Evolutionary conservation across 371 early-diverging fungal genomes (phyloP).

Genomic region (Mucor racemosus): DNA sequence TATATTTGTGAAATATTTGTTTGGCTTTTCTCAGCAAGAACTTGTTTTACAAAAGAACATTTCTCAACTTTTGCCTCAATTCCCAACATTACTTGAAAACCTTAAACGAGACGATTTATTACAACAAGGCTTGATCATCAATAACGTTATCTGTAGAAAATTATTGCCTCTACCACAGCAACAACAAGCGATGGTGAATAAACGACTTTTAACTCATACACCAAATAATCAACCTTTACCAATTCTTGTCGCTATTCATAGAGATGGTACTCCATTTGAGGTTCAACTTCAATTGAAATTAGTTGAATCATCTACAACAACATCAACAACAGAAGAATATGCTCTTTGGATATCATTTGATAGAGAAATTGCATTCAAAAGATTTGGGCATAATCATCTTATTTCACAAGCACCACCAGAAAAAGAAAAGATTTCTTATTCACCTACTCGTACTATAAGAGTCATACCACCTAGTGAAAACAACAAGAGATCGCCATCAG

Average conservation of each 20-base stretch:
- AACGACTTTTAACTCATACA: conserved; percentile 33
- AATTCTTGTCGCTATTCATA: conserved; percentile 63
- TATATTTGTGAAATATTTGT: conserved; percentile 69
- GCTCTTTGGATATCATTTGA: conserved; percentile 77
- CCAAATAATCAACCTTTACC: conserved; percentile 51
- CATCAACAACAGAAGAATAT: conserved; percentile 49
- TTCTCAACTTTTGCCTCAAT: conserved; percentile 66
- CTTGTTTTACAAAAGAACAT: conserved; percentile 52
- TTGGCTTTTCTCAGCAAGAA: conserved; percentile 64
- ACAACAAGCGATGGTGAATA: conserved; percentile 8
- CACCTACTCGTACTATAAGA: background rate
- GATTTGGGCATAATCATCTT: conserved; percentile 39
- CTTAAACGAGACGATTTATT: conserved; percentile 40
- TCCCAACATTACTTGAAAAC: conserved; percentile 53
- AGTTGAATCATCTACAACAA: conserved; percentile 24
- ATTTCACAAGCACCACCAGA: conserved; percentile 10
- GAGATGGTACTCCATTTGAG: conserved; percentile 66
- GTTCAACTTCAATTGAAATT: conserved; percentile 69
- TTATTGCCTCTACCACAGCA: conserved; percentile 15
- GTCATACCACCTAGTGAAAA: background rate
- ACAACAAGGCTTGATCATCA: conserved; percentile 46
- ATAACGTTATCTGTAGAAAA: conserved; percentile 41
- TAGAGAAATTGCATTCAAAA: conserved; percentile 59
- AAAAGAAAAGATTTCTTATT: background rate
- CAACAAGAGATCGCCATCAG: conserved; percentile 12